A percentile compares a stretch with the other conserved stretches of the same genome.
phyloP scores from a whole-genome alignment of 2,329 filamentous ascomycete species.

The Rhexocercosporidium sp. region DNA sequence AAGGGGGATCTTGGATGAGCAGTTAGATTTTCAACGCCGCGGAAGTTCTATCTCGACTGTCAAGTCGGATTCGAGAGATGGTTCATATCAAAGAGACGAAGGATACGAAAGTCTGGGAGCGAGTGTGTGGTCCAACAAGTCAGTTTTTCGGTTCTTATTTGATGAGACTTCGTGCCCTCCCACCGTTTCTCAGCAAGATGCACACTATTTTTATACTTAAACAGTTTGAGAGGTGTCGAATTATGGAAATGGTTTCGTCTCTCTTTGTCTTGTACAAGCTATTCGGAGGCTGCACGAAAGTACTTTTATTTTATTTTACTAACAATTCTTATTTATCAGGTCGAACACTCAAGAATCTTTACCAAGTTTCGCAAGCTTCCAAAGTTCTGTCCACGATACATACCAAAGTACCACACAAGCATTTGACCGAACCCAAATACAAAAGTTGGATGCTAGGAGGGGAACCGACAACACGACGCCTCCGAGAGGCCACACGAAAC shows the following conservation, averaged over 20 bases:
- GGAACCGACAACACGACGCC: conserved; percentile 42
- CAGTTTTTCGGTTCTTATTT: conserved; percentile 27
- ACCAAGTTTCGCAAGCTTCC: conserved; percentile 40
- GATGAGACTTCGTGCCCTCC: neutral
- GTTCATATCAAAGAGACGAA: conserved; percentile 40
- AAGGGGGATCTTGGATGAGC: conserved; percentile 35
- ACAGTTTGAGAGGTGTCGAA: neutral
- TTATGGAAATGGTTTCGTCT: neutral
- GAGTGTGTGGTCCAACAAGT: conserved; percentile 41
- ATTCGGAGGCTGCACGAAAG: neutral
- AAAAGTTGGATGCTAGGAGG: conserved; percentile 42
- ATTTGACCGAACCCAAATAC: conserved; percentile 46
- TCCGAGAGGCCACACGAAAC: conserved; percentile 37
- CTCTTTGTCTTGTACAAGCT: neutral
- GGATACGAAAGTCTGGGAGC: conserved; percentile 44
- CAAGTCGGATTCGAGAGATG: conserved; percentile 47
- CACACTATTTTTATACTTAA: neutral
- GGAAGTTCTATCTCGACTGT: conserved; percentile 48
- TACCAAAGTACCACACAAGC: conserved; percentile 44
- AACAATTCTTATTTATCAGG: conserved; percentile 24
- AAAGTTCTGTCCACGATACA: conserved; percentile 43
- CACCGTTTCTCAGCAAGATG: neutral
- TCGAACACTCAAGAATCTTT: conserved; percentile 36
- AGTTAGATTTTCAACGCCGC: conserved; percentile 40
- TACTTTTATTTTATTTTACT: too few species aligned